Evolutionary conservation across 164 flowering plant species (phyloP), one percentile per base, ranked within the genome.

Genomic region (Magnolia kwangsiensis): DNA sequence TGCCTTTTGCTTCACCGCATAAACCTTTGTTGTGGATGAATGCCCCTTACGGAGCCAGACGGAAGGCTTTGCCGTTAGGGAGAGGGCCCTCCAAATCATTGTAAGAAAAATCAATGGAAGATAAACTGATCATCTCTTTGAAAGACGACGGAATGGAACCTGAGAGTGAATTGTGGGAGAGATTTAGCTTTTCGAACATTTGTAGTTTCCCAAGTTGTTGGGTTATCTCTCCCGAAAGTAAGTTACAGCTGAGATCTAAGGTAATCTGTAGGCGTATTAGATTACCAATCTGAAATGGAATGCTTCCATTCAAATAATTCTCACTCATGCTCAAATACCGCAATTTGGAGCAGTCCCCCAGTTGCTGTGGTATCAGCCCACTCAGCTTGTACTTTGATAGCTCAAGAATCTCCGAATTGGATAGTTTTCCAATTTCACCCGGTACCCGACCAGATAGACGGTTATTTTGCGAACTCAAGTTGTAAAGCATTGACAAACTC

Each of bases 241-340:
- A 81, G 77, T 91, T 91, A 76, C 82, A 71, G 82, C 93, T 89
- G 14, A 90, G 84, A 72, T 91, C 93, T 50, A 90, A 71, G 49
- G 78, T 16, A 50, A 27, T 50, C 80, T 82, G 86, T 78, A 90
- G 51, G 0, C 19, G 10, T 1, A 50, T 27, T 55, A 31, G 37
- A 31, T 31, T 31, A 31, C 37, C 85, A 0, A 89, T 82, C 75
- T 84, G 82, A 0, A 37, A 8, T 14, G 92, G 90, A 59, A 88
- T 87, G n/a, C 67, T 63, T 9, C 92, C 91, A 31, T 31, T 31
- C 37, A 31, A 31, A 31, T 31, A 20, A 75, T 90, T 90, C 81
- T 78, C 73, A 80, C 90, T 85, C 51, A 90, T 77, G 76, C 80
- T 80, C 78, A 85, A 71, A 76, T 55, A 58, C 58, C 51, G 7